A percentile compares a stretch with the other conserved stretches of the same genome.
Evolutionary conservation across 1,284 basidiomycete genomes (phyloP).

Genomic region (Boletus smithii): DNA sequence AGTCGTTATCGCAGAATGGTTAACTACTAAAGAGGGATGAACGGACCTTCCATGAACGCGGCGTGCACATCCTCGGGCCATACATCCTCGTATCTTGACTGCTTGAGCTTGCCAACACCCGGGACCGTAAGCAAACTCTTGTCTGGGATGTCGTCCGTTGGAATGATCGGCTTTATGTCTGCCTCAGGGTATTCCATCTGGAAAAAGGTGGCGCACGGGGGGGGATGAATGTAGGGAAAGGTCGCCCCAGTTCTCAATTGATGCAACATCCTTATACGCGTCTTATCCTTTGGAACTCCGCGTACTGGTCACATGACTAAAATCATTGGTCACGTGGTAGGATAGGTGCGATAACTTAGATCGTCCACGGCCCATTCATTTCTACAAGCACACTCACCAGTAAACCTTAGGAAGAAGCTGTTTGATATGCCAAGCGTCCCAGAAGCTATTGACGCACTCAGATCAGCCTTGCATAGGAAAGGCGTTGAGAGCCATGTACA

Average conservation of each 20-base stretch:
- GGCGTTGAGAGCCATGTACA: conserved; percentile 17
- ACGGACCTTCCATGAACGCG: conserved; percentile 36
- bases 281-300: conserved; percentile 26
- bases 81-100: conserved; percentile 35
- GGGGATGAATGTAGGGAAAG: conserved; percentile 2
- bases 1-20: conserved; percentile 9
- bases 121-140: neutral
- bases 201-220: conserved; percentile 8
- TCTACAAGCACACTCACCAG: neutral
- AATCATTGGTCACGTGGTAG: conserved; percentile 29
- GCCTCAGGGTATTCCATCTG: conserved; percentile 23
- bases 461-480: conserved; percentile 15
- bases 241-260: conserved; percentile 2
- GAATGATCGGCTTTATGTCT: conserved; percentile 18
- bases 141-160: conserved; percentile 4
- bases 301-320: conserved; percentile 29
- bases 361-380: neutral
- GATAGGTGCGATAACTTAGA: conserved; percentile 1
- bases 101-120: conserved; percentile 22
- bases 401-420: neutral
- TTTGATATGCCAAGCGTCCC: conserved; percentile 23
- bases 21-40: neutral
- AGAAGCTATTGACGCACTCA: conserved; percentile 25
- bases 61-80: conserved; percentile 36
- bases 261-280: conserved; percentile 13